These are phyloP conservation scores for Macroventuria anomochaeta DNA, from an alignment of 2,329 filamentous ascomycete species.

Conservation along the genomic window DNA sequence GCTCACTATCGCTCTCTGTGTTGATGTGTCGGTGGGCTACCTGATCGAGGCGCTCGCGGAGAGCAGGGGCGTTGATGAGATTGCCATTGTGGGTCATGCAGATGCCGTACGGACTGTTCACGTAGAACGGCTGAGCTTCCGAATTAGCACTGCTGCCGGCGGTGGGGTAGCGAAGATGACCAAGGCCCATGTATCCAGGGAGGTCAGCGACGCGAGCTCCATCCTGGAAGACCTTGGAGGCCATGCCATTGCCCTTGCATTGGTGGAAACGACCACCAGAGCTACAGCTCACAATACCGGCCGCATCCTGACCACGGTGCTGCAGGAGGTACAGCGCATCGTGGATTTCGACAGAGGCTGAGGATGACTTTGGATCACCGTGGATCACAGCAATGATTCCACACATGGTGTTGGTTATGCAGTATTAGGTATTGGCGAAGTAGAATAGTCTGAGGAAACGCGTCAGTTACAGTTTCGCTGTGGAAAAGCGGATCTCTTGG, in stretches of 20 bases:
- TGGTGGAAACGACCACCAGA: slow-evolving; percentile 82
- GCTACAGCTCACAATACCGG: slow-evolving; percentile 78
- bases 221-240: slow-evolving; percentile 82
- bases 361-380: slow-evolving; percentile 48
- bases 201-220: slow-evolving; percentile 75
- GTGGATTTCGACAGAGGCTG: slow-evolving; percentile 54
- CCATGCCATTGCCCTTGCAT: slow-evolving; percentile 90
- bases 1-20: slow-evolving; percentile 85
- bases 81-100: slow-evolving; percentile 87
- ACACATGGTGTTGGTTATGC: slow-evolving; percentile 51
- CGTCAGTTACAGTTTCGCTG: slow-evolving; percentile 31
- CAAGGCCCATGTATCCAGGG: slow-evolving; percentile 85
- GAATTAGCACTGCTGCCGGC: slow-evolving; percentile 82
- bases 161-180: slow-evolving; percentile 87
- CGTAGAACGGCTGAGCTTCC: slow-evolving; percentile 92
- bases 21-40: slow-evolving; percentile 87
- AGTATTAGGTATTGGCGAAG: slow-evolving; percentile 3
- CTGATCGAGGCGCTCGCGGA: slow-evolving; percentile 74
- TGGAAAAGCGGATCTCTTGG: slow-evolving; percentile 25
- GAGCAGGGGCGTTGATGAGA: slow-evolving; percentile 76
- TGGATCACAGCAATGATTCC: slow-evolving; percentile 60
- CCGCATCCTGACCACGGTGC: slow-evolving; percentile 84
- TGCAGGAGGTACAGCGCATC: slow-evolving; percentile 50
- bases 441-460: slow-evolving; percentile 20
- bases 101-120: slow-evolving; percentile 84